Evolutionary conservation across 2,329 filamentous ascomycete genomes (phyloP), one percentile per base, ranked within the genome.

Genomic region (Fusarium sp.): DNA sequence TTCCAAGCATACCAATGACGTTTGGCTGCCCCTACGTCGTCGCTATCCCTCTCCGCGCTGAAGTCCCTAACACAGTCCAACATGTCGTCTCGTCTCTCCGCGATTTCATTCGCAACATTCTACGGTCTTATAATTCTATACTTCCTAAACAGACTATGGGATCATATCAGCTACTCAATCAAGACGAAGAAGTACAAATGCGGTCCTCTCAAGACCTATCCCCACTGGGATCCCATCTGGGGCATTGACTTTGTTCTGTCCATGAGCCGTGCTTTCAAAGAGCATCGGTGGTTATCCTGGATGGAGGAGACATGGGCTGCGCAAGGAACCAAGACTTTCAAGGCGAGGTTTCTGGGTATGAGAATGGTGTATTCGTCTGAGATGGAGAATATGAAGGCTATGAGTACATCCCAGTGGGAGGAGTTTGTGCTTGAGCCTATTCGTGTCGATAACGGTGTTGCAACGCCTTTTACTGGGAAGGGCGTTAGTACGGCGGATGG

Each of bases 391-490:
- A 62, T 75, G 55, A 75, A 75, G 35, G 72, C 70, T 5, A 70
- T 75, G 67, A 72, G 68, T 7, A 73, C 73, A 12, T 74, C 73
- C 28, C 72, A 74, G 24, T 74, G 74, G 48, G 61, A 68, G n/a
- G 66, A 70, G 33, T 74, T 73, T 51, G 71, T 73, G 18, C 62
- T 75, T 26, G 72, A 75, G 44, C 72, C 73, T 0, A 75, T 74
- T 31, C 68, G 73, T 15, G 71, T 68, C 10, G 62, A 76, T 5
- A 70, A 72, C 11, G 66, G 66, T 3, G 70, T 71, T 5, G 63
- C 64, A 5, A 65, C 67, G 47, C 73, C 73, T 0, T 75, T 75
- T 30, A 73, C 73, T 22, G 58, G 74, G 33, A 75, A 75, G 9
- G 65, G 68, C 13, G 68, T 71, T 20, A 69, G 65, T 45, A 71